Evolutionary conservation across 306 rosid species (phyloP), one percentile per base, ranked within the genome.

Genomic region (Canavalia ensiformis): DNA sequence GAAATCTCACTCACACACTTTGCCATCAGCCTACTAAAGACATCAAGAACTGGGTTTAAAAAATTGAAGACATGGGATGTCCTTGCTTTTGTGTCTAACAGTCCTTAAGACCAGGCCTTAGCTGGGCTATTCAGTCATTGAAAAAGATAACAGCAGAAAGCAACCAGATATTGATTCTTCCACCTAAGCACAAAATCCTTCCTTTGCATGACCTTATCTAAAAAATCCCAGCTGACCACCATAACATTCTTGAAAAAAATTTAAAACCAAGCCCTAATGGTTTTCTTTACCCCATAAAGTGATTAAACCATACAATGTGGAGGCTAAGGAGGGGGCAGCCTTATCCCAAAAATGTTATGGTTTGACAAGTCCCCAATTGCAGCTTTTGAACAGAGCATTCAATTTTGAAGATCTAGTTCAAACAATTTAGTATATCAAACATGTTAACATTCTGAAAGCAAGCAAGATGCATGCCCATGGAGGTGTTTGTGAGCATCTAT

Each of bases 401-500:
- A 72, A 42, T 66, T 57, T 65, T 39, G 67, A 72, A 42, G 78
- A 77, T 69, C 68, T 39, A 59, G 31, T 46, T 67, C 5, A 75
- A 60, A 60, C 75, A 25, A 70, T 13, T 69, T 12, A 44, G 47
- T 62, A 57, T 18, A 41, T 52, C 69, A 41, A 18, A 37, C 12
- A 11, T 2, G 25, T 58, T 62, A 62, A 63, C 56, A 58, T 13
- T 69, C 42, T 68, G 28, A 68, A 52, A 25, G 67, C 66, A 49
- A 59, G 62, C 9, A 37, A 7, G 6, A 46, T 74, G 75, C 68
- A 84, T 64, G 66, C 18, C 35, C 39, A 47, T 10, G 10, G 1
- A 42, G 74, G 39, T 63, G 58, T 18, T 6, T 31, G 12, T 46
- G 77, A 68, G n/a, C 50, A 75, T 52, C 39, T 10, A 42, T 4